Conservation (phyloP, 768 basidiomycete genomes). For the Podaxis rugospora region DNA sequence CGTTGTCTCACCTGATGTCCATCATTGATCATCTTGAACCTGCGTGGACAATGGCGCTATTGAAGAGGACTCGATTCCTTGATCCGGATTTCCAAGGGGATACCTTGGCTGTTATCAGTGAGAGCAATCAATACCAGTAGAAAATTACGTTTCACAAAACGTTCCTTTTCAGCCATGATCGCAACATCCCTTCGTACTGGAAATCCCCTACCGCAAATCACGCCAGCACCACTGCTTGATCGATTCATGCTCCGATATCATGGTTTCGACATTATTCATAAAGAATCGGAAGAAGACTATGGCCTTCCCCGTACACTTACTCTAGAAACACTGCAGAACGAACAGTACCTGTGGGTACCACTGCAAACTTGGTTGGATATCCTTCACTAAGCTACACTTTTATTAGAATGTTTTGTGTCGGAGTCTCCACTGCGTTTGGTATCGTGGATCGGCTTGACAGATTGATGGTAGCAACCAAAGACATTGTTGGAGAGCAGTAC, state of each 20-base stretch:
- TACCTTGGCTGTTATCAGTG: conserved; percentile 76
- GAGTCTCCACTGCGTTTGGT: conserved; percentile 62
- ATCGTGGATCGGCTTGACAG: conserved; percentile 73
- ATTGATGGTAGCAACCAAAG: conserved; percentile 78
- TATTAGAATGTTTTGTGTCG: conserved; percentile 66
- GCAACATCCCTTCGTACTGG: conserved; percentile 74
- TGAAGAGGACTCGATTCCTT: conserved; percentile 67
- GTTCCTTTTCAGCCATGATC: conserved; percentile 53
- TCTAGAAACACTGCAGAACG: conserved; percentile 66
- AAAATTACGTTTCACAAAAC: not conserved
- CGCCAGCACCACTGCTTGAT: conserved; percentile 65
- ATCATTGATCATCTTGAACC: conserved; percentile 69
- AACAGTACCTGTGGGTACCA: conserved; percentile 69
- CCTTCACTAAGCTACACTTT: not conserved
- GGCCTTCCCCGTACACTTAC: conserved; percentile 70
- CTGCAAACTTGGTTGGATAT: not conserved
- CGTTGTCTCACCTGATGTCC: conserved; percentile 70
- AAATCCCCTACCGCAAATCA: conserved; percentile 77
- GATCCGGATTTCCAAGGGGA: conserved; percentile 85
- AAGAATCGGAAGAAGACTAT: conserved; percentile 70
- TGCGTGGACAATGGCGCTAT: conserved; percentile 73
- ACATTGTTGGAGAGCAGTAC: conserved; percentile 83
- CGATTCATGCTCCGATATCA: conserved; percentile 45
- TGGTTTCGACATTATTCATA: conserved; percentile 63
- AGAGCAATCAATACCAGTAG: conserved; percentile 13